phyloP scores from a whole-genome alignment of 176 grass and related monocot species.

The Aegilops tauschii region DNA sequence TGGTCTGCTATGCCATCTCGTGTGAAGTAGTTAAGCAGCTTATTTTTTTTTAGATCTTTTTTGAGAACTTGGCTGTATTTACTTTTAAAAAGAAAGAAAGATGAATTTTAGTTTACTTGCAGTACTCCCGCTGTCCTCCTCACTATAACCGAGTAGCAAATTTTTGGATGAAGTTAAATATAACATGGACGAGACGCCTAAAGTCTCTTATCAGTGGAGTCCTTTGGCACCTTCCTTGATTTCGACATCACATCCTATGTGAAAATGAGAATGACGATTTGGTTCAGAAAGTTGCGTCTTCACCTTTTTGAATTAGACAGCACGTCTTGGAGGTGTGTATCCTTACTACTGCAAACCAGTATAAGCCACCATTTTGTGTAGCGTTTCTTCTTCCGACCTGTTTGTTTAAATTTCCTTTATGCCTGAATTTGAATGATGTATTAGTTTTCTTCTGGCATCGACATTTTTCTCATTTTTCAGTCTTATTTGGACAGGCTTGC shows the following conservation, averaged over 20 bases:
- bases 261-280: conserved; percentile 13
- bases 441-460: not conserved
- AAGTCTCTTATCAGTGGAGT: not conserved
- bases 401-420: not conserved
- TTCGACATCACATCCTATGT: conserved; percentile 12
- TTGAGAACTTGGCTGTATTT: not conserved
- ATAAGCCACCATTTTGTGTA: not conserved
- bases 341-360: not conserved
- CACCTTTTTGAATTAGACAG: not conserved
- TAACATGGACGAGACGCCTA: not conserved
- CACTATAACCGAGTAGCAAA: not conserved
- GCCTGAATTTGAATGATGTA: not conserved
- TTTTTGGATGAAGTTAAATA: not conserved
- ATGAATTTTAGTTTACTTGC: not conserved
- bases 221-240: not conserved
- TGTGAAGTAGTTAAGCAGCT: not conserved
- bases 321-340: not conserved
- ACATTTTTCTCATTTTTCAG: not conserved
- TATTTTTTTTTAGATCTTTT: not conserved
- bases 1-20: not conserved
- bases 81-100: not conserved
- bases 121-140: not conserved
- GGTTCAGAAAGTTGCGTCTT: conserved; percentile 13
- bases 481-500: conserved; percentile 2
- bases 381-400: not conserved